Conservation (phyloP, 257 asterid genomes). For the Thymus quinquecostatus region DNA sequence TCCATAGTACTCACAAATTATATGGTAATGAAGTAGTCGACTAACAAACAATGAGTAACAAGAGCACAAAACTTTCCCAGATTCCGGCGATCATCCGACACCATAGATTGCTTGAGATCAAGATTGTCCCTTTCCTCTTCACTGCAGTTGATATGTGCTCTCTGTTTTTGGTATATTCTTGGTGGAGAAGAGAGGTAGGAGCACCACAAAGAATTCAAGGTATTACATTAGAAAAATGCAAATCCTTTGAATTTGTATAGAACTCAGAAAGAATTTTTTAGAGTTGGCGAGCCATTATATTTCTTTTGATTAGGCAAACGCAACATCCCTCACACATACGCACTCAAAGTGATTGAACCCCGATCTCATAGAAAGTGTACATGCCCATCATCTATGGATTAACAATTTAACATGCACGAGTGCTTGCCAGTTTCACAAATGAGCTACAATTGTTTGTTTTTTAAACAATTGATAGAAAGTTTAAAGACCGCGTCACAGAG, state of each 20-base stretch:
- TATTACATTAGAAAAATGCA: not conserved
- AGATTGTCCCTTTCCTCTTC: not conserved
- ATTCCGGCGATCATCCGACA: not conserved
- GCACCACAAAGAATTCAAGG: not conserved
- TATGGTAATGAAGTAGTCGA: not conserved
- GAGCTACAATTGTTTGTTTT: too few species aligned
- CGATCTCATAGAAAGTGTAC: too few species aligned
- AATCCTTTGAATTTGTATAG: not conserved
- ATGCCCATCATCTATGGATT: too few species aligned
- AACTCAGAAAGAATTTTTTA: too few species aligned
- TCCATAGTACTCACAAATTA: too few species aligned
- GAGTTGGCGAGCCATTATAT: not conserved
- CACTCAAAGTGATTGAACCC: too few species aligned
- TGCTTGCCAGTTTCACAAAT: too few species aligned
- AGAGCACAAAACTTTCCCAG: not conserved
- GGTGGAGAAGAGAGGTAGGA: constrained; percentile 1
- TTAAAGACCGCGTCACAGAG: too few species aligned
- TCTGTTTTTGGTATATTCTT: not conserved
- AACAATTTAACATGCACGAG: too few species aligned
- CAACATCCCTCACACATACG: too few species aligned
- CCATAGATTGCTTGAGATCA: not conserved
- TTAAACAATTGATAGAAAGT: too few species aligned
- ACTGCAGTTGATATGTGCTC: not conserved
- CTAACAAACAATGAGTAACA: not conserved
- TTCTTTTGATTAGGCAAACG: too few species aligned